Evolutionary conservation across 148 eudicot species (phyloP).

Genomic region (Amaranthus hypochondriacus): DNA sequence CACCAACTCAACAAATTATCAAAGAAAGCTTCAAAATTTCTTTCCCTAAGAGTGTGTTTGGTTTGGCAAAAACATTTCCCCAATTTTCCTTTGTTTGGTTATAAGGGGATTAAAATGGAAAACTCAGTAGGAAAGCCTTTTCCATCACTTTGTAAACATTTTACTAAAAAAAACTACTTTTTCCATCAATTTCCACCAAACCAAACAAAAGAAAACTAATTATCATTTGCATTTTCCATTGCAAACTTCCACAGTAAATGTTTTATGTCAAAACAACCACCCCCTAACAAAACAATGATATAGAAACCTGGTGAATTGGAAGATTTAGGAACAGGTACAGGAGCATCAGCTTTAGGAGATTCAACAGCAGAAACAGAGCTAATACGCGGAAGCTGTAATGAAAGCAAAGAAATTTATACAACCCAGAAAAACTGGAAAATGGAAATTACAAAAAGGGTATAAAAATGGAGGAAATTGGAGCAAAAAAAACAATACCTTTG

Average conservation of each 20-base stretch:
- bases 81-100: too few relatives aligned
- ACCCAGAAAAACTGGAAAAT: not conserved
- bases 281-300: too few relatives aligned
- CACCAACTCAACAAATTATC: not conserved
- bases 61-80: too few relatives aligned
- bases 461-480: not conserved
- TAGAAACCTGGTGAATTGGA: conserved; percentile 1
- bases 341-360: conserved; percentile 9
- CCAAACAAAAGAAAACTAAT: not conserved
- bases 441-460: too few relatives aligned
- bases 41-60: not conserved
- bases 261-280: too few relatives aligned
- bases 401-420: not conserved
- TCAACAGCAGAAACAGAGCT: conserved; percentile 19
- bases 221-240: too few relatives aligned
- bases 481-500: not conserved
- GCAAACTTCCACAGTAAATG: too few relatives aligned
- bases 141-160: too few relatives aligned
- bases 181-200: not conserved
- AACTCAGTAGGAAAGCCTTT: too few relatives aligned
- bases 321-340: not conserved
- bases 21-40: not conserved
- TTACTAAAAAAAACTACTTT: not conserved
- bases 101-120: too few relatives aligned
- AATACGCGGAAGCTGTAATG: conserved; percentile 15